These are phyloP conservation scores for Rubia peregrina DNA, from an alignment of 305 asterid genomes.

Conservation along the genomic window DNA sequence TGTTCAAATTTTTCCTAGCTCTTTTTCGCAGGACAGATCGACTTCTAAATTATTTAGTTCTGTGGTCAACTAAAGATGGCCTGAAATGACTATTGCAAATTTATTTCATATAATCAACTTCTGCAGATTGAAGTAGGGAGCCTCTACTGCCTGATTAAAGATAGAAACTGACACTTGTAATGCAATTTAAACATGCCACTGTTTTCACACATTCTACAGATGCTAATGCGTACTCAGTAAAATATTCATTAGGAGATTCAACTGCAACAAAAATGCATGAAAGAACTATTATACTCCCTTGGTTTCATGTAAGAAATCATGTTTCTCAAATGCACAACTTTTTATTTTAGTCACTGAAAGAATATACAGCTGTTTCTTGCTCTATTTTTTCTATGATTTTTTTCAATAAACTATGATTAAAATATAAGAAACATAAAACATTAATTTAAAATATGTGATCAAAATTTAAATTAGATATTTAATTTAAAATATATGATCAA, in stretches of 20 bases:
- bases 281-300: neutral
- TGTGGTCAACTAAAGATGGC: neutral
- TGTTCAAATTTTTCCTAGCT: neutral
- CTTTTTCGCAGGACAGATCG: neutral
- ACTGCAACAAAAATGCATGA: neutral
- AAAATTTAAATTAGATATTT: no score
- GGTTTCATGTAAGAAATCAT: neutral
- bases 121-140: neutral
- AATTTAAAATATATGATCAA: neutral
- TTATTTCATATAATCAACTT: neutral
- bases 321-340: neutral
- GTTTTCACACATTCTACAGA: neutral
- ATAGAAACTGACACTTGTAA: neutral
- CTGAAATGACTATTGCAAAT: slow-evolving; percentile 8
- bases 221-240: neutral
- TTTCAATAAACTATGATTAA: neutral
- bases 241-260: neutral
- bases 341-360: neutral
- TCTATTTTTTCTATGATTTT: neutral
- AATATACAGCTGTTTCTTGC: neutral
- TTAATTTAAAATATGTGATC: neutral
- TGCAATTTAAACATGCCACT: neutral
- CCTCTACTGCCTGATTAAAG: neutral
- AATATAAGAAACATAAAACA: neutral
- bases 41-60: neutral